Conservation (phyloP, 495 filamentous ascomycete species). For the Delitschia confertaspora region DNA sequence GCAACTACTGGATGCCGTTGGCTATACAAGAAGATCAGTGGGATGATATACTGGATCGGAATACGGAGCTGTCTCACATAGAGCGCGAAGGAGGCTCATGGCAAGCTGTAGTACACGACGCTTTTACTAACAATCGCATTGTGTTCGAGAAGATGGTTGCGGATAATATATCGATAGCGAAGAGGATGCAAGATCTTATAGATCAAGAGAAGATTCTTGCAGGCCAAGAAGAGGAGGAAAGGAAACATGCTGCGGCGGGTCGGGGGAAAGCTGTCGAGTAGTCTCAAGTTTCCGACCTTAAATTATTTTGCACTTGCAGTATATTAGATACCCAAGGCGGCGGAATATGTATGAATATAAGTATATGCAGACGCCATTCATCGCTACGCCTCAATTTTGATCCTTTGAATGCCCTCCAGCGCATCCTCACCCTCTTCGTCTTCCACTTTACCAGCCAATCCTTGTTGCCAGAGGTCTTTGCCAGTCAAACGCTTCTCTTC, state of each 20-base stretch:
- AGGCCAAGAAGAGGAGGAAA: too few species aligned
- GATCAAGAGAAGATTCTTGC: too few species aligned
- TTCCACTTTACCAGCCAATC: constrained; percentile 62
- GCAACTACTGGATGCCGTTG: constrained; percentile 33
- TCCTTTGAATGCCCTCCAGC: constrained; percentile 54
- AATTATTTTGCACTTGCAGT: too few species aligned
- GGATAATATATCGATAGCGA: constrained; percentile 31
- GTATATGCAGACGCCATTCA: not conserved
- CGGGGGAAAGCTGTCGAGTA: too few species aligned
- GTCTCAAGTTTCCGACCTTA: too few species aligned
- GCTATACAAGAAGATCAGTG: constrained; percentile 51
- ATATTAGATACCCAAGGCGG: too few species aligned
- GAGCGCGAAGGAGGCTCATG: not conserved
- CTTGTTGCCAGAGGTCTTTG: constrained; percentile 75
- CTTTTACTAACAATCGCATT: constrained; percentile 20
- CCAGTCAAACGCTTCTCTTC: constrained; percentile 66
- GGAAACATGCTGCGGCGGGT: too few species aligned
- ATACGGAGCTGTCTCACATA: constrained; percentile 4
- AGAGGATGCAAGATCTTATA: constrained; percentile 43
- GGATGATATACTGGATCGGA: constrained; percentile 38
- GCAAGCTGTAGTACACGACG: constrained; percentile 1
- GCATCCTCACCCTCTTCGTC: constrained; percentile 55
- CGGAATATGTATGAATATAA: not conserved
- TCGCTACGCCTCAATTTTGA: constrained; percentile 56
- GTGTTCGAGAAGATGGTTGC: constrained; percentile 15